phyloP scores from a whole-genome alignment of 1,139 yeast genomes.

The Saccharomyces hybrid region DNA sequence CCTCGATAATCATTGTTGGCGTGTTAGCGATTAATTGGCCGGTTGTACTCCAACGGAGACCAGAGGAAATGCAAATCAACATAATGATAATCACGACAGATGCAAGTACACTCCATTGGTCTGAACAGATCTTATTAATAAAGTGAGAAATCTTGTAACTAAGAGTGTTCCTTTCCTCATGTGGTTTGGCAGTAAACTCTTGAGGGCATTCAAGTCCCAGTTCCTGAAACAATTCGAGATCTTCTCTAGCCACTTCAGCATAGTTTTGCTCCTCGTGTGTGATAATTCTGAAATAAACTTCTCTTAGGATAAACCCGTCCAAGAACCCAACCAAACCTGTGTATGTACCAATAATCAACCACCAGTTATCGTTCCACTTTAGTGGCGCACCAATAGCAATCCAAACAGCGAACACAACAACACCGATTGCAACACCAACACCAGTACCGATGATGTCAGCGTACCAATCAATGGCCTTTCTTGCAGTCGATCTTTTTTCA shows the following conservation, averaged over 20 bases:
- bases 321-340: conserved; percentile 37
- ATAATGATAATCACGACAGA: conserved; percentile 27
- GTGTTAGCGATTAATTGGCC: conserved; percentile 36
- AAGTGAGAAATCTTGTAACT: conserved; percentile 24
- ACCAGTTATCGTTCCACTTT: conserved; percentile 35
- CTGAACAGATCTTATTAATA: conserved; percentile 25
- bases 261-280: conserved; percentile 29
- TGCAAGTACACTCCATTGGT: conserved; percentile 27
- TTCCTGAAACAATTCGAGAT: conserved; percentile 17
- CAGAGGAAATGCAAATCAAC: conserved; percentile 29
- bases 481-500: conserved; percentile 19
- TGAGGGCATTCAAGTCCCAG: conserved; percentile 22
- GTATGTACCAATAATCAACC: conserved; percentile 39
- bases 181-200: conserved; percentile 13
- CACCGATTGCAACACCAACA: conserved; percentile 32
- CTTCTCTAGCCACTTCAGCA: conserved; percentile 22
- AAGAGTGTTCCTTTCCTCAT: conserved; percentile 10
- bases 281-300: conserved; percentile 32
- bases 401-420: conserved; percentile 34
- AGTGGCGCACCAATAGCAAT: conserved; percentile 32
- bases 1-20: conserved; percentile 38
- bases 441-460: conserved; percentile 38
- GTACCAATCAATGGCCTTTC: conserved; percentile 32
- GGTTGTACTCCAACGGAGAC: conserved; percentile 33
- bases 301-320: conserved; percentile 37